A percentile compares a stretch with the other conserved stretches of the same genome.
Evolutionary conservation across 1,139 yeast species (phyloP).

Genomic region (Lodderomyces pseudojiufengensis): DNA sequence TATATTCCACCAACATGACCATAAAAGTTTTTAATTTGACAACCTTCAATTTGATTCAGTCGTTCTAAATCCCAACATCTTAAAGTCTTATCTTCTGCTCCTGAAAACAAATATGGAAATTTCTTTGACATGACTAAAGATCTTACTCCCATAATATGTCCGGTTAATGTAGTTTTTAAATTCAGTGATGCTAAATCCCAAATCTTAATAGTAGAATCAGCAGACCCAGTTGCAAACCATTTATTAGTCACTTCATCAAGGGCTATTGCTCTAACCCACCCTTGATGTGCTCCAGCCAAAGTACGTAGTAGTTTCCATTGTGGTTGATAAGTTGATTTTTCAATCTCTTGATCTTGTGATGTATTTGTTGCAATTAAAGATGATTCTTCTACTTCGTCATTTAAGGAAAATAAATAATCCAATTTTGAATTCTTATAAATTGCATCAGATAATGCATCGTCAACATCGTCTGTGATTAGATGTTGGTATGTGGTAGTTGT

Average conservation of each 20-base stretch:
- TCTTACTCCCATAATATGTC: conserved; percentile 88
- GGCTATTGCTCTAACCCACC: conserved; percentile 82
- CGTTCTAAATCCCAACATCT: conserved; percentile 96
- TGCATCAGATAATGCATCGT: conserved; percentile 28
- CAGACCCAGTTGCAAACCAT: conserved; percentile 91
- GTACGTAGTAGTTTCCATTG: conserved; percentile 70
- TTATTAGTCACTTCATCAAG: conserved; percentile 79
- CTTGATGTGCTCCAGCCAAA: conserved; percentile 79
- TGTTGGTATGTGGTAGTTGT: not conserved
- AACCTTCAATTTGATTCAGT: conserved; percentile 55
- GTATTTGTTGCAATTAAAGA: not conserved
- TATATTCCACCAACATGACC: conserved; percentile 94
- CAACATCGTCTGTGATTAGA: conserved; percentile 7
- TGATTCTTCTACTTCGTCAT: conserved; percentile 3
- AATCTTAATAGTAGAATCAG: conserved; percentile 82
- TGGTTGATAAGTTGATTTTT: conserved; percentile 1
- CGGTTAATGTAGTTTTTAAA: conserved; percentile 73
- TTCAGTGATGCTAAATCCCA: conserved; percentile 84
- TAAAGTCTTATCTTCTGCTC: conserved; percentile 92
- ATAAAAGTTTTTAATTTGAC: conserved; percentile 75
- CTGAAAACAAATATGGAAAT: conserved; percentile 86
- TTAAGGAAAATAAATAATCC: conserved; percentile 17
- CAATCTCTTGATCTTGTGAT: conserved; percentile 2
- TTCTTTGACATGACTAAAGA: conserved; percentile 68
- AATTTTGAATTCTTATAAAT: conserved; percentile 29